A percentile compares a stretch with the other conserved stretches of the same genome.
Conservation (phyloP, 306 rosid genomes). For the Delonix regia region DNA sequence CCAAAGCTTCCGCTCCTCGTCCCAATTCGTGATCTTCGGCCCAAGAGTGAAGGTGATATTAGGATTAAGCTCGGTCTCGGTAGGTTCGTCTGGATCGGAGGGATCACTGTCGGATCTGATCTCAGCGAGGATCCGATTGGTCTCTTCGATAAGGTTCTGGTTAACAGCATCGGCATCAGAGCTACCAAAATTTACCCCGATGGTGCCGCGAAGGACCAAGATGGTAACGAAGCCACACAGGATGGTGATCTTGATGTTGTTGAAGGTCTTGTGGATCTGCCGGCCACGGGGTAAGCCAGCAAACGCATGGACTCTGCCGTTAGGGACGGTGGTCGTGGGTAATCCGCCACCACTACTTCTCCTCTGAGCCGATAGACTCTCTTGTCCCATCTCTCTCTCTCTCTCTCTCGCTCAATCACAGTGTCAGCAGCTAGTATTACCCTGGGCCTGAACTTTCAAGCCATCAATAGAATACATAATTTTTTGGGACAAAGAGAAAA, state of each 20-base stretch:
- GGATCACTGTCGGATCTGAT: slow-evolving; percentile 80
- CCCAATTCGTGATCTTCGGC: slow-evolving; percentile 71
- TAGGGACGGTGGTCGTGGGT: slow-evolving; percentile 40
- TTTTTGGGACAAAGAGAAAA: no score
- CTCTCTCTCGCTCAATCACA: not conserved
- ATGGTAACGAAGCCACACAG: slow-evolving; percentile 87
- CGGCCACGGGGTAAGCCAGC: slow-evolving; percentile 66
- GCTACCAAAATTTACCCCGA: slow-evolving; percentile 67
- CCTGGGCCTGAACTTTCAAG: no score
- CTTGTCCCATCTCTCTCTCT: slow-evolving; percentile 56
- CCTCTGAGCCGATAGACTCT: slow-evolving; percentile 60
- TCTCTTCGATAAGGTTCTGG: slow-evolving; percentile 65
- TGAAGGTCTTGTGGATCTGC: slow-evolving; percentile 83
- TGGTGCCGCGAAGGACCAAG: slow-evolving; percentile 81
- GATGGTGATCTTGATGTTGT: slow-evolving; percentile 80
- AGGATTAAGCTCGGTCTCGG: slow-evolving; percentile 50
- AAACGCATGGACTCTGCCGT: slow-evolving; percentile 33
- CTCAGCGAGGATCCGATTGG: slow-evolving; percentile 78
- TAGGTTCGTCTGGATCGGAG: slow-evolving; percentile 55
- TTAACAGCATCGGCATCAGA: slow-evolving; percentile 61
- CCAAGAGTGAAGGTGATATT: slow-evolving; percentile 76
- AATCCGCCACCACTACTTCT: slow-evolving; percentile 37
- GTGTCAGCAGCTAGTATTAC: no score
- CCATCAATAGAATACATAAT: no score
- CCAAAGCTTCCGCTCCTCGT: slow-evolving; percentile 60